These are phyloP conservation scores for Boechera divaricarpa DNA, from an alignment of 345 rosid genomes.

Conservation along the genomic window DNA sequence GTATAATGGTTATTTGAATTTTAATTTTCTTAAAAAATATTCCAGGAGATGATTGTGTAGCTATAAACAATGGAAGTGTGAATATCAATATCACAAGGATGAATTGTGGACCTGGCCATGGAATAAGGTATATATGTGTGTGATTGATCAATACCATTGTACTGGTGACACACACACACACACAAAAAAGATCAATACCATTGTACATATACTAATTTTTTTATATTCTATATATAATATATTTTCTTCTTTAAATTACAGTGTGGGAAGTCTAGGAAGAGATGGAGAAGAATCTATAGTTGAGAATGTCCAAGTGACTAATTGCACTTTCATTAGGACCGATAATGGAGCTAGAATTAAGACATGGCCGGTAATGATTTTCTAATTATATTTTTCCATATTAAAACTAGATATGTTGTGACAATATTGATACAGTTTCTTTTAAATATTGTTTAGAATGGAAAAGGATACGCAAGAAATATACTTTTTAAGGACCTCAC, in stretches of 20 bases:
- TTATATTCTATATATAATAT: neutral
- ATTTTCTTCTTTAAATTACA: slow-evolving; percentile 1
- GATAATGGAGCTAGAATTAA: slow-evolving; percentile 67
- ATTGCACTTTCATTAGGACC: slow-evolving; percentile 49
- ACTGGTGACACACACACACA: too few relatives aligned
- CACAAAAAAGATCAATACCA: too few relatives aligned
- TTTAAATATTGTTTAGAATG: slow-evolving; percentile 24
- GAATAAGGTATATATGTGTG: slow-evolving; percentile 47
- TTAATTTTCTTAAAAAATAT: neutral
- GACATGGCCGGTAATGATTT: slow-evolving; percentile 52
- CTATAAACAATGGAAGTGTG: slow-evolving; percentile 44
- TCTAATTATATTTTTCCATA: neutral
- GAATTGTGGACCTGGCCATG: slow-evolving; percentile 50
- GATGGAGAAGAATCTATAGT: slow-evolving; percentile 42
- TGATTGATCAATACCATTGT: neutral
- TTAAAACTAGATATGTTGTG: neutral
- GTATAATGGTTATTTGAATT: neutral
- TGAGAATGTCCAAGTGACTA: slow-evolving; percentile 48
- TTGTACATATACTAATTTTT: too few relatives aligned
- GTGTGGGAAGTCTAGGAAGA: slow-evolving; percentile 67
- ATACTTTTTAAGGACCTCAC: slow-evolving; percentile 10
- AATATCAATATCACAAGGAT: slow-evolving; percentile 32
- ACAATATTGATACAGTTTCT: neutral
- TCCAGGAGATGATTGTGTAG: slow-evolving; percentile 66
- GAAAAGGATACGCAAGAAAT: slow-evolving; percentile 37